Base-by-base conservation (phyloP, 2,329 filamentous ascomycete genomes). In the Colletotrichum viniferum region DNA sequence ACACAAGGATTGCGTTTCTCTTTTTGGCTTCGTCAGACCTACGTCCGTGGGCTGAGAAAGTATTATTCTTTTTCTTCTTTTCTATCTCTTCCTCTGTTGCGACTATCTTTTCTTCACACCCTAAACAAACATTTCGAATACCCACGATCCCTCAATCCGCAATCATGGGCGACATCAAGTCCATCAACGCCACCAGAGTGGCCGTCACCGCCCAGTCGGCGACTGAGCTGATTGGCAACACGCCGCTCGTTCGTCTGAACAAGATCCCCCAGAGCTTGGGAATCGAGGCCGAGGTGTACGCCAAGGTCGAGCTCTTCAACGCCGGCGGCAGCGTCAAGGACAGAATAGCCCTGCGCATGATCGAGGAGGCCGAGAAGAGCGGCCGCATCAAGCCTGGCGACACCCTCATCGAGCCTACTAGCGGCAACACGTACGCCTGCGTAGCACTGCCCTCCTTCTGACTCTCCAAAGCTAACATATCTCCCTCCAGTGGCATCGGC, bases 301-400 rank as follows among this genome's bases (percentile, higher is more conserved):
- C 93, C 77, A 98, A 98, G 86, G 90, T 96, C 74, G 96, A 98
- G 86, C 92, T 96, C 75, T 98, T 98, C 90, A 98, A 97, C 86
- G 95, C 96, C 14, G 96, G 96, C 73, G 96, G 96, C 78, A 97
- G 94, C 82, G 94, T 98, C 82, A 98, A 98, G 86, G 96, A 98
- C 86, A 91, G 96, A 76, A 99, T 99, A 83, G 97, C 97, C 26
- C 87, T 98, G 83, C 94, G 97, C 82, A 99, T 99, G 97, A 94
- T 99, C 77, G 96, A 98, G 86, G 94, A 96, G 84, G 97, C 97
- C 16, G 97, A 99, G 89, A 92, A 92, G 82, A 93, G 91, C 68
- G 97, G 97, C 61, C 93, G 96, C 78, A 98, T 99, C 86, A 98
- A 97, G 90, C 97, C 97, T 32, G 97, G 96, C 72, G 96, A 98